Conservation (phyloP, 345 rosid genomes). For the Salix brachista region DNA sequence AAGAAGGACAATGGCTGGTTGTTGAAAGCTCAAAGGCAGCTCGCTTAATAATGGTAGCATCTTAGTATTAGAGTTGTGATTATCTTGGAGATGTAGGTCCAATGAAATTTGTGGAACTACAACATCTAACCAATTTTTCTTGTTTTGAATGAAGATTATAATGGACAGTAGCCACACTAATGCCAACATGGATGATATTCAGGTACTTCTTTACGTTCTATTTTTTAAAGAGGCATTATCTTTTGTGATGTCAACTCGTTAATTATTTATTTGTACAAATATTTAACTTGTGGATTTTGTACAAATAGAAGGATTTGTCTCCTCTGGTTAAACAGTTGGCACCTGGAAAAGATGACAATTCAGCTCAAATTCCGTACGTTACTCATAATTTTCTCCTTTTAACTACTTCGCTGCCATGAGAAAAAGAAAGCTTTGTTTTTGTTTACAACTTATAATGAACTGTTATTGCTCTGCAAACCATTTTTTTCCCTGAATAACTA, state of each 20-base stretch:
- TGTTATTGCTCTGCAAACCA: neutral
- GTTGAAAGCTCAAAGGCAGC: conserved; percentile 83
- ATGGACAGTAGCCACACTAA: conserved; percentile 54
- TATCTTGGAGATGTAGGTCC: conserved; percentile 5
- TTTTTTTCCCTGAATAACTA: neutral
- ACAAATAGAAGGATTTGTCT: conserved; percentile 69
- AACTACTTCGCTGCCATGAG: neutral
- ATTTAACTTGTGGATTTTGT: neutral
- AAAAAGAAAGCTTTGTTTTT: neutral
- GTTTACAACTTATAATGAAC: neutral
- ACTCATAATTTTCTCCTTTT: conserved; percentile 2
- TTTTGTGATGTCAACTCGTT: conserved; percentile 7
- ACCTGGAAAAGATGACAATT: conserved; percentile 51
- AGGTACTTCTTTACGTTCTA: conserved; percentile 40
- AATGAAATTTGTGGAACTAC: neutral
- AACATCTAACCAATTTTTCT: conserved; percentile 14
- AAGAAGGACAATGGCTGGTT: conserved; percentile 93
- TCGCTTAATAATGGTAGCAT: conserved; percentile 83
- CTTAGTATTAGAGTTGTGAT: neutral
- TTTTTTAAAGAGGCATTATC: conserved; percentile 5
- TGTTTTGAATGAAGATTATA: conserved; percentile 53
- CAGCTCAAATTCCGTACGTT: conserved; percentile 79
- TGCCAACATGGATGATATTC: conserved; percentile 70
- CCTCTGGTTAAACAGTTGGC: conserved; percentile 74
- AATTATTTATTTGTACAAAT: neutral